Evolutionary conservation across 1,284 basidiomycete genomes (phyloP).

Genomic region (Fomitopsis pinicola): DNA sequence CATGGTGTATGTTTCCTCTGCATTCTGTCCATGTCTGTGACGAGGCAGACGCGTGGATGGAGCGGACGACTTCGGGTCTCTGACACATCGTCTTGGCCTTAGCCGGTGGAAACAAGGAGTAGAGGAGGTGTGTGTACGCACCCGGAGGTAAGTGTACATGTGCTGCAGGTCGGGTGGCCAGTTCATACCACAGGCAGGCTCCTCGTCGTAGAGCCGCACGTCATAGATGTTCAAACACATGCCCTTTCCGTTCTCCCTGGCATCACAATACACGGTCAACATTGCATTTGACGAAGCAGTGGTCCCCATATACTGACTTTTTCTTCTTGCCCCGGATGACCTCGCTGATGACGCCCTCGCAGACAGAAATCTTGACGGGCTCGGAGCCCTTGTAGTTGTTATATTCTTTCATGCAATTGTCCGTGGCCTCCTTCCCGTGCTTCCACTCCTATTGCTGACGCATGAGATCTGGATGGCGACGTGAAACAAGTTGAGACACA

Average conservation of each 20-base stretch:
- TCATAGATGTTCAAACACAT: slow-evolving; percentile 97
- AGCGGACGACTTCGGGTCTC: slow-evolving; percentile 77
- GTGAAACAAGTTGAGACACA: slow-evolving; percentile 28
- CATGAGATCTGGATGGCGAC: not conserved
- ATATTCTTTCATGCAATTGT: slow-evolving; percentile 58
- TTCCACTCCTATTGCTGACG: slow-evolving; percentile 49
- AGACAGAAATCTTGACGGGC: slow-evolving; percentile 62
- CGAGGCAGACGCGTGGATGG: slow-evolving; percentile 81
- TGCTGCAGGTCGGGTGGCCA: slow-evolving; percentile 91
- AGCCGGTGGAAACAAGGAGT: slow-evolving; percentile 2
- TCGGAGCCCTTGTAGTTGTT: slow-evolving; percentile 44
- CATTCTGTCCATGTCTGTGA: slow-evolving; percentile 91
- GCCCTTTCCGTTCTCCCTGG: slow-evolving; percentile 64
- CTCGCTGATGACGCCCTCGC: slow-evolving; percentile 61
- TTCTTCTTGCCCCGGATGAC: slow-evolving; percentile 63
- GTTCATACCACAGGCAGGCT: slow-evolving; percentile 95
- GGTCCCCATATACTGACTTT: slow-evolving; percentile 42
- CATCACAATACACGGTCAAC: not conserved
- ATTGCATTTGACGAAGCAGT: not conserved
- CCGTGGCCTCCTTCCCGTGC: slow-evolving; percentile 56
- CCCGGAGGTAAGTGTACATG: slow-evolving; percentile 78
- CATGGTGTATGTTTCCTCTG: slow-evolving; percentile 58
- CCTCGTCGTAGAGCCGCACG: slow-evolving; percentile 79
- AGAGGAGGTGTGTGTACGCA: slow-evolving; percentile 35
- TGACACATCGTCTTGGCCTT: not conserved